Base-by-base conservation (phyloP, 257 asterid species). In the Pogostemon cablin region DNA sequence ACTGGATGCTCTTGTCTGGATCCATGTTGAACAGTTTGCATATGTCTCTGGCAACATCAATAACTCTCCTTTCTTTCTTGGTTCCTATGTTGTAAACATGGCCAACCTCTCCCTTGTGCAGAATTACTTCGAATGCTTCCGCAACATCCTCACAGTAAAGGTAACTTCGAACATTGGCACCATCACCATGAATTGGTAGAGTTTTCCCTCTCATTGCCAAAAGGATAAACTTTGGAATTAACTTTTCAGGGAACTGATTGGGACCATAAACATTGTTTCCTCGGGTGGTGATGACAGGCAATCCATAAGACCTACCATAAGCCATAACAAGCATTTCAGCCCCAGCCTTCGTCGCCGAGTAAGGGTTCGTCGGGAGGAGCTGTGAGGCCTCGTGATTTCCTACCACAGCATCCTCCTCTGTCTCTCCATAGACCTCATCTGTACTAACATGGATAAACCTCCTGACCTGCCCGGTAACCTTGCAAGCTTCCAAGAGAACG, bases 301-400 rank as follows among this genome's bases (percentile, higher is more conserved):
- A 72, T 20, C 97, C 98, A 65, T 93, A 93, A 11, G 98, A 93
- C 74, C 98, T 83, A 37, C 96, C 98, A 71, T 93, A 93, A 34
- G 98, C 98, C 98, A 93, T 93, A 46, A 90, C 97, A 75, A 93
- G 96, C 98, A 93, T 93, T 76, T 93, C 98, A 1, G 98, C 98
- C 40, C 98, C 98, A 32, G 98, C 98, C 78, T 93, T 93, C 2
- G 98, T 93, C 50, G 98, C 97, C 15, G 98, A 93, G 77, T 93
- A 93, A 40, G 98, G 98, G 58, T 93, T 93, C 10, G 97, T 90
- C 3, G 98, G 98, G 4, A 93, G 95, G 55, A 93, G 92, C 65
- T 93, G 98, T 3, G 98, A 93, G 62, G 98, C 98, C 81, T 93
- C 98, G 41, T 93, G 98, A 75, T 93, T 93, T 50, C 98, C 98